These are phyloP conservation scores for Colletotrichum noveboracense DNA, from an alignment of 2,329 filamentous ascomycete species.

Conservation along the genomic window DNA sequence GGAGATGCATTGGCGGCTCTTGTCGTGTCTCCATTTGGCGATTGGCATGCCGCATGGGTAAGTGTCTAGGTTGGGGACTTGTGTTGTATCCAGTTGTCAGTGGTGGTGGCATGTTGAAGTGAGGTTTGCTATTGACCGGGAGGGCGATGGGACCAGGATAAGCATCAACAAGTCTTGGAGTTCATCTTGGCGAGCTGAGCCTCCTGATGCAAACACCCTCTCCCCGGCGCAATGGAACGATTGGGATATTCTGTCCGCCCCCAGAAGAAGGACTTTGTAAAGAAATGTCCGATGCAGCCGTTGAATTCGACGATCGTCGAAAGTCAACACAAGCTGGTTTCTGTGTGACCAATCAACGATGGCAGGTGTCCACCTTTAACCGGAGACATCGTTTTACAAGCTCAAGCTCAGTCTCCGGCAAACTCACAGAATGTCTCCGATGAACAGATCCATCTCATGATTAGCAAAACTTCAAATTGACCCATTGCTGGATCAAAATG, in stretches of 20 bases:
- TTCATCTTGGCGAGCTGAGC: not conserved
- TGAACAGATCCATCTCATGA: accelerated
- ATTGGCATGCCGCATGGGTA: not conserved
- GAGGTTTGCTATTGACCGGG: not conserved
- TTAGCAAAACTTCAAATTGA: accelerated
- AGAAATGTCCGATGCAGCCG: not conserved
- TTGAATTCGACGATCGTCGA: not conserved
- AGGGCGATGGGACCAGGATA: not conserved
- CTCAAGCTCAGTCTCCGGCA: not conserved
- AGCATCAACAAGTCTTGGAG: not conserved
- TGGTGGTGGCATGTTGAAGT: not conserved
- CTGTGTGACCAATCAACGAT: not conserved
- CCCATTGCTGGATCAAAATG: not conserved
- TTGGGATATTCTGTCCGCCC: not conserved
- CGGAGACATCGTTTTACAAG: not conserved
- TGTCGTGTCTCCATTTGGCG: not conserved
- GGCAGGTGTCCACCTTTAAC: not conserved
- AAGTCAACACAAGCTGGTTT: not conserved
- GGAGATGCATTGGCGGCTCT: not conserved
- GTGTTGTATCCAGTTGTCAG: accelerated
- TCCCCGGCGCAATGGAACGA: not conserved
- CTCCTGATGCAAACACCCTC: not conserved
- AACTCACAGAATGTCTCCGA: accelerated
- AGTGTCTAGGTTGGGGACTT: accelerated
- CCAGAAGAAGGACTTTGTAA: accelerated